Evolutionary conservation across 208 protist genomes (phyloP), one percentile per base, ranked within the genome.

Genomic region (Leishmania tropica): DNA sequence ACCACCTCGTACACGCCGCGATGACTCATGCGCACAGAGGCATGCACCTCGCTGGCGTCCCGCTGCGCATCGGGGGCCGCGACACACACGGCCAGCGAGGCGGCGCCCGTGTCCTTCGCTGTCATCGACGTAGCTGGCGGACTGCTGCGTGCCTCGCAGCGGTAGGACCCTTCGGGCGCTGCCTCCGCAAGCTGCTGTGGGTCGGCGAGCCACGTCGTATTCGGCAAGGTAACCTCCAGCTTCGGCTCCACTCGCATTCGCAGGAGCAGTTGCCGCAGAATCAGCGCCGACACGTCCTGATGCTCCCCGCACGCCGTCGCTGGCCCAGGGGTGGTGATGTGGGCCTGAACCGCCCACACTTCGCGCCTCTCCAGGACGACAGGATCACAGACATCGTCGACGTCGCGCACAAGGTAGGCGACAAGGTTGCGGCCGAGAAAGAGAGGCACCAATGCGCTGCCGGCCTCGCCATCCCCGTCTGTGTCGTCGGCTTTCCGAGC

Each of bases 371-470:
- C 94, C 4, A 97, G 74, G 51, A 87, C 42, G 10, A 91, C 88
- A 1, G 94, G 88, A 7, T 93, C 88, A 81, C 94, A 97, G 40
- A 95, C 92, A 60, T 92, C 93, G 67, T 97, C 94, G 64, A 90
- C 84, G 76, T 97, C 94, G 13, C 79, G 80, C 48, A 95, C 88
- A 60, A 90, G 83, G 80, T 92, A 96, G n/a, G 87, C 84, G 47
- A 97, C 35, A 1, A 89, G 48, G 78, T 97, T 97, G 31, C 79
- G 82, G 13, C 94, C 94, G 28, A 92, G n/a, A 65, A 89, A 91
- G 21, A 96, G 85, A 15, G 87, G 86, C 54, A 90, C 19, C n/a
- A 76, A 60, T 28, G 65, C 79, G 0, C 67, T 35, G 47, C 65
- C 62, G 4, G 76, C 67, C 35, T 68, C 71, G 51, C 72, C 42